Base-by-base conservation (phyloP, 1,284 basidiomycete genomes). In the Puccinia horiana region DNA sequence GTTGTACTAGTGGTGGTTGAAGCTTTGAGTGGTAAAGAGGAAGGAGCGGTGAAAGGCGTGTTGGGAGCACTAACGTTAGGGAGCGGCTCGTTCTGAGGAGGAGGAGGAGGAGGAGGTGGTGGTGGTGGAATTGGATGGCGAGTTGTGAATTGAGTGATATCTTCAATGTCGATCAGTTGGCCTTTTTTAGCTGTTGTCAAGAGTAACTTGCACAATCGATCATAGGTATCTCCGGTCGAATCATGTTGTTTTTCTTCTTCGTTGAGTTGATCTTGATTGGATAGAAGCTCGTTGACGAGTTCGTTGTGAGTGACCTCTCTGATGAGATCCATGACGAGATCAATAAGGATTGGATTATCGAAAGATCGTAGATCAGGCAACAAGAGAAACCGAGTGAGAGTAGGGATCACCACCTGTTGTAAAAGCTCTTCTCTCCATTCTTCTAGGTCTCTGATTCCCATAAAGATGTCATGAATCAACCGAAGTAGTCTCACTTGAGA, bases 1-100 rank as follows among this genome's bases (percentile, higher is more conserved):
- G 90, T 88, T 42, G 93, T 88, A 52, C 76, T 65, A 6, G 94
- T 88, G 0, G 91, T 90, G 14, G 90, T 89, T 42, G 91, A 89
- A 4, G 93, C 92, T 5, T 90, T 89, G 2, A 63, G 90, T 88
- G 20, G 86, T 86, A 85, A 87, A 88, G 49, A 85, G 81, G 26
- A 76, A 40, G 83, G 87, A 8, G 58, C 81, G n/a, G 37, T 37
- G 29, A 56, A 42, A 14, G 69, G 56, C 35, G 67, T 80, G 42
- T 61, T 77, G 26, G 44, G 82, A 16, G 40, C 70, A 26, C 69
- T 75, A 37, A 42, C 47, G 40, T 54, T 54, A 29, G 61, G n/a
- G 29, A 40, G n/a, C 14, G 11, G 29, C 37, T 73, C 70, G 44
- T 40, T 42, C 49, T 40, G 52, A 23, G 86, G 85, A 44, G 89